Conservation (phyloP, 768 basidiomycete genomes). For the Termitomyces sp. region DNA sequence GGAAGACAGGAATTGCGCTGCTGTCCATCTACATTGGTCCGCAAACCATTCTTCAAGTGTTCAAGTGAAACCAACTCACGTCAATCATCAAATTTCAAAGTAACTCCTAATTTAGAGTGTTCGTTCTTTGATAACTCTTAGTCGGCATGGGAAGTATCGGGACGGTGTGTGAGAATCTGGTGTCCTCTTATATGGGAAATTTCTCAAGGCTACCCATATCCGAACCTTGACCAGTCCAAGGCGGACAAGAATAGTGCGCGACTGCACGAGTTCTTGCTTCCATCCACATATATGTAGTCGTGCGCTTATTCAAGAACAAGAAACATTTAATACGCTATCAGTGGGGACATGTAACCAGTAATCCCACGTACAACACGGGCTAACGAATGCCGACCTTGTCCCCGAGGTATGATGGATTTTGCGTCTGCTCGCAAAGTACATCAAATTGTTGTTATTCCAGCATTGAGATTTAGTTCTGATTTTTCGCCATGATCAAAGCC, state of each 20-base stretch:
- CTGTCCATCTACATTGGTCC: not conserved
- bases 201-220: slow-evolving; percentile 13
- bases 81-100: slow-evolving; percentile 1
- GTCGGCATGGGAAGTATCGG: slow-evolving; percentile 11
- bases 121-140: slow-evolving; percentile 2
- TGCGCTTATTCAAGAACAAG: slow-evolving; percentile 9
- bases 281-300: slow-evolving; percentile 6
- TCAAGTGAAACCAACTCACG: slow-evolving; percentile 7
- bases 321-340: slow-evolving; percentile 1
- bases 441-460: not conserved
- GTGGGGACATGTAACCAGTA: not conserved
- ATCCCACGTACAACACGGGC: slow-evolving; percentile 13
- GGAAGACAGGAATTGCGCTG: not conserved
- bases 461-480: not conserved
- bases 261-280: slow-evolving; percentile 9
- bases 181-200: slow-evolving; percentile 8
- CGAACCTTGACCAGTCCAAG: slow-evolving; percentile 10
- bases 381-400: not conserved
- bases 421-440: not conserved
- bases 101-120: slow-evolving; percentile 7
- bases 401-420: not conserved
- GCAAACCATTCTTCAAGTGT: not conserved
- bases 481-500: not conserved
- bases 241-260: slow-evolving; percentile 4
- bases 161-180: slow-evolving; percentile 10